These are phyloP conservation scores for Amanita rimosa DNA, from an alignment of 768 basidiomycete species.

Conservation along the genomic window DNA sequence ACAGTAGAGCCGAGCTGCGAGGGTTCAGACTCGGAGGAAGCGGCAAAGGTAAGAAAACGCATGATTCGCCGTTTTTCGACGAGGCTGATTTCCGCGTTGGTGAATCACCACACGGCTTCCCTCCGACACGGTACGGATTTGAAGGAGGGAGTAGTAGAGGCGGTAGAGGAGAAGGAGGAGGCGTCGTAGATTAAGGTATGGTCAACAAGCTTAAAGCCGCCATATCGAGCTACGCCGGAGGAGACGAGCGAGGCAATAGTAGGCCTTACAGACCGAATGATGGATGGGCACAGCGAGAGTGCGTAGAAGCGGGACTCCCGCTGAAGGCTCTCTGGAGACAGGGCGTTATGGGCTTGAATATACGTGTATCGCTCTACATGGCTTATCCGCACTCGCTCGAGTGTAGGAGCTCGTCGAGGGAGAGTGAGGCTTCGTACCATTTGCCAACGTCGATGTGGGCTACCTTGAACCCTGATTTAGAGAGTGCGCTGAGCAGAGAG, in stretches of 20 bases:
- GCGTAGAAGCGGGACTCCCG: constrained; percentile 62
- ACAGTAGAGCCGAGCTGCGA: too few relatives aligned
- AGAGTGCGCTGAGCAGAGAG: too few relatives aligned
- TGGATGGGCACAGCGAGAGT: constrained; percentile 71
- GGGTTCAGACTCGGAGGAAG: constrained; percentile 56
- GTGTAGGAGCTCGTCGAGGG: constrained; percentile 64
- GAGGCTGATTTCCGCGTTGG: constrained; percentile 61
- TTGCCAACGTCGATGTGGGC: too few relatives aligned
- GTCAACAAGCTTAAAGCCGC: constrained; percentile 80
- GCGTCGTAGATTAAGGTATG: constrained; percentile 52
- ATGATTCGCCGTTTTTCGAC: constrained; percentile 86
- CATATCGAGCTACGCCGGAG: too few relatives aligned
- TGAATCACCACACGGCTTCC: constrained; percentile 91
- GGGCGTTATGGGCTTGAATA: constrained; percentile 20
- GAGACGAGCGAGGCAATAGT: constrained; percentile 70
- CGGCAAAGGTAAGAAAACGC: constrained; percentile 81
- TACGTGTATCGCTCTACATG: too few relatives aligned
- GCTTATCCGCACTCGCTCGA: too few relatives aligned
- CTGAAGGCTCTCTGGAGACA: constrained; percentile 17
- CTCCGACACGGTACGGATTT: constrained; percentile 80
- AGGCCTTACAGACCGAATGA: constrained; percentile 74
- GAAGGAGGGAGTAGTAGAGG: constrained; percentile 27
- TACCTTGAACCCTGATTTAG: too few relatives aligned
- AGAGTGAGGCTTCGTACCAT: too few relatives aligned
- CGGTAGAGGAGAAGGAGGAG: too few relatives aligned